Percentiles rank a stretch among this genome's conserved stretches.
These are phyloP conservation scores for Beauveria scarabaeidicola DNA, from an alignment of 2,329 filamentous ascomycete species.

Conservation along the genomic window DNA sequence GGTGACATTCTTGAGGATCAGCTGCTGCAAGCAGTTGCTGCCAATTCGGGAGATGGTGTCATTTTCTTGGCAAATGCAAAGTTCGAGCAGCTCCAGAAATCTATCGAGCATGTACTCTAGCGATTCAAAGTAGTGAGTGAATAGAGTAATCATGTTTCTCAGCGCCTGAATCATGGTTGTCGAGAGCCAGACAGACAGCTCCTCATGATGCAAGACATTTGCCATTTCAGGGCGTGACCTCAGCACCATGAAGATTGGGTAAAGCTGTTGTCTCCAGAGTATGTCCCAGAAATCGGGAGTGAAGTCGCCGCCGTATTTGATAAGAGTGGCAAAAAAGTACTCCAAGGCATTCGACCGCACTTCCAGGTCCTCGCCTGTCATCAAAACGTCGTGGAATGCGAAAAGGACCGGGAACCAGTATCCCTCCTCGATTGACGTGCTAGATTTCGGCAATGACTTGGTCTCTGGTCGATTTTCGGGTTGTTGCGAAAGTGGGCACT, in stretches of 20 bases:
- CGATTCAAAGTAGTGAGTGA: constrained; percentile 96
- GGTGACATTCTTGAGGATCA: constrained; percentile 91
- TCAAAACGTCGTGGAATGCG: constrained; percentile 96
- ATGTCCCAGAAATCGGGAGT: constrained; percentile 97
- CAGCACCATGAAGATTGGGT: constrained; percentile 96
- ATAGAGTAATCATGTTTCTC: constrained; percentile 96
- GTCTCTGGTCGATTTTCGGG: constrained; percentile 28
- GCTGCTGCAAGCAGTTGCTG: constrained; percentile 93
- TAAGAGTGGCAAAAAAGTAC: constrained; percentile 91
- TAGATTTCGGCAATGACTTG: constrained; percentile 45
- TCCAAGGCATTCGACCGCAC: constrained; percentile 85
- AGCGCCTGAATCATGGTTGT: constrained; percentile 99
- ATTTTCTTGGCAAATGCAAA: constrained; percentile 98
- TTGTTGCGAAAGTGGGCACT: constrained; percentile 78
- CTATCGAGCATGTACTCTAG: constrained; percentile 96
- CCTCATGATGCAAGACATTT: constrained; percentile 90
- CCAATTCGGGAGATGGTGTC: constrained; percentile 97
- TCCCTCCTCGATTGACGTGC: constrained; percentile 88
- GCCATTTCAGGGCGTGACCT: constrained; percentile 95
- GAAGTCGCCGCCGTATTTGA: constrained; percentile 84
- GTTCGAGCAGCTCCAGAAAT: constrained; percentile 86
- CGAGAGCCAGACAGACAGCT: constrained; percentile 95
- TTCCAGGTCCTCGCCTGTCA: constrained; percentile 98
- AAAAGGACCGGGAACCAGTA: constrained; percentile 99
- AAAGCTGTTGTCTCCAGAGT: constrained; percentile 90